Conservation (phyloP, 768 basidiomycete species). For the Podaxis sp. region DNA sequence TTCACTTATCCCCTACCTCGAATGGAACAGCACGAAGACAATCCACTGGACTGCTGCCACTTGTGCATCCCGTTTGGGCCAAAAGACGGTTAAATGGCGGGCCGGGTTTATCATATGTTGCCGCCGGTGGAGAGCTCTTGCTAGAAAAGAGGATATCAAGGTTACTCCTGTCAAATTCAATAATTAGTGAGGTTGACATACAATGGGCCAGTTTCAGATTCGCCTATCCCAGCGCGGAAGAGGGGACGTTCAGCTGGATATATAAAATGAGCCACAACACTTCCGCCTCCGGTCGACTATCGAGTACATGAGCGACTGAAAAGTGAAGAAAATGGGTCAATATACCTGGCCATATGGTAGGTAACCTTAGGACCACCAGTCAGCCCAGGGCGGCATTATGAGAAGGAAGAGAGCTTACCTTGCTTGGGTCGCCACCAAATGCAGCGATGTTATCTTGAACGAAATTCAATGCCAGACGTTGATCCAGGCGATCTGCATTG, state of each 20-base stretch:
- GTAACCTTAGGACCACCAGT: slow-evolving; percentile 34
- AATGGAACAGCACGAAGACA: slow-evolving; percentile 46
- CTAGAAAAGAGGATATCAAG: slow-evolving; percentile 21
- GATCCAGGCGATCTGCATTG: neutral
- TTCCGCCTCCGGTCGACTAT: slow-evolving; percentile 50
- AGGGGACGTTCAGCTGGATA: slow-evolving; percentile 33
- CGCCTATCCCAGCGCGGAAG: slow-evolving; percentile 49
- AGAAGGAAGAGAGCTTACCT: slow-evolving; percentile 20
- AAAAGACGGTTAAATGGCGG: slow-evolving; percentile 46
- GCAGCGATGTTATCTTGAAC: slow-evolving; percentile 60
- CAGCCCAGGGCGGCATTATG: neutral
- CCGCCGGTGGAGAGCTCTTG: slow-evolving; percentile 44
- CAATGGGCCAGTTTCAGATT: slow-evolving; percentile 53
- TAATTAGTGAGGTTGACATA: slow-evolving; percentile 21
- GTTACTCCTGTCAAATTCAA: too few species aligned
- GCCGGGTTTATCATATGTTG: slow-evolving; percentile 46
- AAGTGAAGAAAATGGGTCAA: too few species aligned
- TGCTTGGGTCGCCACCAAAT: slow-evolving; percentile 60
- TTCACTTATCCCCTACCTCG: slow-evolving; percentile 24
- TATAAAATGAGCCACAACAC: slow-evolving; percentile 42
- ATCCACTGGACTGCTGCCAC: slow-evolving; percentile 31
- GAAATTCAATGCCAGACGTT: slow-evolving; percentile 53
- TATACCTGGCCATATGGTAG: slow-evolving; percentile 42
- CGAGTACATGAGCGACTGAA: neutral
- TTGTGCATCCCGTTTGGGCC: slow-evolving; percentile 38